A percentile compares a stretch with the other conserved stretches of the same genome.
phyloP scores from a whole-genome alignment of 805 yeast species.

The Wickerhamiella domercqiae region DNA sequence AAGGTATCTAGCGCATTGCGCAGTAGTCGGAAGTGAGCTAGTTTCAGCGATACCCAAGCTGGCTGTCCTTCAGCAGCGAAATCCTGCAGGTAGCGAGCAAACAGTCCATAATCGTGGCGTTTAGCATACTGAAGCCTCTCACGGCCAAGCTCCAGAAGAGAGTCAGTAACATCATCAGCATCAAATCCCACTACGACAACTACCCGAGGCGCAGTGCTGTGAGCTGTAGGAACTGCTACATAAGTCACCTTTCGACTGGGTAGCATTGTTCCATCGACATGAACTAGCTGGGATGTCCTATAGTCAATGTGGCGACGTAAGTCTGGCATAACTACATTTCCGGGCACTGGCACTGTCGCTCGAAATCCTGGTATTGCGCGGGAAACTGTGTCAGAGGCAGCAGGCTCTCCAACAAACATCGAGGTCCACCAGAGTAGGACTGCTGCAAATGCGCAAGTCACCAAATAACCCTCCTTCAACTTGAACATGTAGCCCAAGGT shows the following conservation, averaged over 20 bases:
- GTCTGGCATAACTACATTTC: constrained; percentile 17
- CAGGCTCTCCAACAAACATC: too few species aligned
- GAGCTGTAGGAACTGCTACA: background rate
- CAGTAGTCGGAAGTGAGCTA: constrained; percentile 44
- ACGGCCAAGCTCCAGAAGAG: constrained; percentile 50
- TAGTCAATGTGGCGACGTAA: constrained; percentile 15
- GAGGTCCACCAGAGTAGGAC: too few species aligned
- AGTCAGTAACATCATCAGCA: constrained; percentile 46
- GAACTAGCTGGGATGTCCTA: constrained; percentile 18
- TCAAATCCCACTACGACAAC: constrained; percentile 70
- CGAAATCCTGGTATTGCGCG: background rate
- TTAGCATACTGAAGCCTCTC: constrained; percentile 76
- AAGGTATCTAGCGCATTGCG: constrained; percentile 84
- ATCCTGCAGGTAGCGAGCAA: constrained; percentile 71
- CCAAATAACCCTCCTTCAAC: too few species aligned
- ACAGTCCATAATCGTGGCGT: constrained; percentile 57
- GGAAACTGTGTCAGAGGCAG: too few species aligned
- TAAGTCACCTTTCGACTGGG: constrained; percentile 15
- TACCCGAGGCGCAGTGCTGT: constrained; percentile 21
- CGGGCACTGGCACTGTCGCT: constrained; percentile 1
- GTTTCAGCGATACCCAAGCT: constrained; percentile 23
- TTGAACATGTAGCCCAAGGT: too few species aligned
- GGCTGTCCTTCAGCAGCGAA: constrained; percentile 29
- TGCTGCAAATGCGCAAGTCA: too few species aligned
- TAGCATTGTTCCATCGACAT: constrained; percentile 15